Percentiles rank a stretch among this genome's conserved stretches.
phyloP scores from a whole-genome alignment of 2,329 filamentous ascomycete genomes.

The Microcyclospora tardicrescens region DNA sequence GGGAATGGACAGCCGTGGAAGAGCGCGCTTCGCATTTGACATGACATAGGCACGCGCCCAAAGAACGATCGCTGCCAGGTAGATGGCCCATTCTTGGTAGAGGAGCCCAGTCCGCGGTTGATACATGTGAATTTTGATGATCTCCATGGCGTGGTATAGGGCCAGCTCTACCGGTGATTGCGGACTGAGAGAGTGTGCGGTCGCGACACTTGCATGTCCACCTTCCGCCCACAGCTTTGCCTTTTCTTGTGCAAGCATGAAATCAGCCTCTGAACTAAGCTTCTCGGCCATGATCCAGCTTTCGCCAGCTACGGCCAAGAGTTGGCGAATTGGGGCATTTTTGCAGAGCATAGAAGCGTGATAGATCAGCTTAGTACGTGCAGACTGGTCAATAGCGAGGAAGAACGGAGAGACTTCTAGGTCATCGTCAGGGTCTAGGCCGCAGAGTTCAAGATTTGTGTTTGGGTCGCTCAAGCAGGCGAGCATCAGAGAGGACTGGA shows the following conservation, averaged over 20 bases:
- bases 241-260: constrained; percentile 19
- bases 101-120: constrained; percentile 10
- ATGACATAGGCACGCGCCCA: constrained; percentile 15
- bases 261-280: constrained; percentile 23
- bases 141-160: constrained; percentile 13
- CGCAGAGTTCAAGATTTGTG: constrained; percentile 1
- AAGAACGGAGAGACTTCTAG: constrained; percentile 6
- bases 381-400: constrained; percentile 6
- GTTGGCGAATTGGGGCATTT: constrained; percentile 27
- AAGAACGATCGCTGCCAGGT: constrained; percentile 17
- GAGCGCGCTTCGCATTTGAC: background rate
- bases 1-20: constrained; percentile 5
- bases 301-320: constrained; percentile 32
- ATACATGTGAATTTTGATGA: constrained; percentile 12
- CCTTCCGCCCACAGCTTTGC: constrained; percentile 25
- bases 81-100: constrained; percentile 18
- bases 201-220: background rate
- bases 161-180: constrained; percentile 6
- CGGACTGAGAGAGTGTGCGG: background rate
- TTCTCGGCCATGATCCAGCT: constrained; percentile 34
- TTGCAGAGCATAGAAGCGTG: constrained; percentile 26
- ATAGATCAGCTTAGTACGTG: constrained; percentile 13
- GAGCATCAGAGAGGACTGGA: constrained; percentile 27
- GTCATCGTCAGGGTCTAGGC: constrained; percentile 1
- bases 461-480: constrained; percentile 10